phyloP scores from a whole-genome alignment of 768 basidiomycete genomes.

The Boletus sp. region DNA sequence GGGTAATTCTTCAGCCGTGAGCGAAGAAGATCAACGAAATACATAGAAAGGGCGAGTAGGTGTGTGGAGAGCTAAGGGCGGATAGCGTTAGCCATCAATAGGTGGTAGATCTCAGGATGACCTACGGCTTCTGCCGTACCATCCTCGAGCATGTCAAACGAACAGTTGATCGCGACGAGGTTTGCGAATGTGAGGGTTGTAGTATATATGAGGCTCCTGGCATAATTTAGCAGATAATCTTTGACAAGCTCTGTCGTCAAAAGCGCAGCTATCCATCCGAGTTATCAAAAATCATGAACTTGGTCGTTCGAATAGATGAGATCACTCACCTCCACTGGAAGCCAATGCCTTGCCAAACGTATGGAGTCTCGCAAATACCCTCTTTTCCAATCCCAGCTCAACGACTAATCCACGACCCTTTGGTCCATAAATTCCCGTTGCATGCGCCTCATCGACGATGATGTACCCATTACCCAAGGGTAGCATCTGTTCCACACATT shows the following conservation, averaged over 20 bases:
- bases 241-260: slow-evolving; percentile 70
- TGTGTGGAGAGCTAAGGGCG: slow-evolving; percentile 28
- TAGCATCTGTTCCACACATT: slow-evolving; percentile 57
- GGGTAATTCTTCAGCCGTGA: slow-evolving; percentile 30
- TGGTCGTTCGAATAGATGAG: not conserved
- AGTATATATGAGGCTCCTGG: slow-evolving; percentile 87
- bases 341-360: slow-evolving; percentile 94
- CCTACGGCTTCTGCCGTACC: slow-evolving; percentile 57
- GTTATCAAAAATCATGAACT: not conserved
- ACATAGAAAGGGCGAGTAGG: slow-evolving; percentile 20
- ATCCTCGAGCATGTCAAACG: slow-evolving; percentile 75
- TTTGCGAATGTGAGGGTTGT: slow-evolving; percentile 79
- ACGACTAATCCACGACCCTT: slow-evolving; percentile 74
- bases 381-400: slow-evolving; percentile 63
- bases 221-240: slow-evolving; percentile 89
- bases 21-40: slow-evolving; percentile 36
- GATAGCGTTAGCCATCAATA: slow-evolving; percentile 28
- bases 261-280: slow-evolving; percentile 58
- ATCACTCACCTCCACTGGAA: slow-evolving; percentile 73
- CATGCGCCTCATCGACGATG: slow-evolving; percentile 91
- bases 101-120: not conserved
- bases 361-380: slow-evolving; percentile 75
- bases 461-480: slow-evolving; percentile 66
- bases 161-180: slow-evolving; percentile 70
- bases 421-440: slow-evolving; percentile 86